phyloP scores from a whole-genome alignment of 225 moss, liverwort and hornwort genomes.

The Physcomitrium patens region DNA sequence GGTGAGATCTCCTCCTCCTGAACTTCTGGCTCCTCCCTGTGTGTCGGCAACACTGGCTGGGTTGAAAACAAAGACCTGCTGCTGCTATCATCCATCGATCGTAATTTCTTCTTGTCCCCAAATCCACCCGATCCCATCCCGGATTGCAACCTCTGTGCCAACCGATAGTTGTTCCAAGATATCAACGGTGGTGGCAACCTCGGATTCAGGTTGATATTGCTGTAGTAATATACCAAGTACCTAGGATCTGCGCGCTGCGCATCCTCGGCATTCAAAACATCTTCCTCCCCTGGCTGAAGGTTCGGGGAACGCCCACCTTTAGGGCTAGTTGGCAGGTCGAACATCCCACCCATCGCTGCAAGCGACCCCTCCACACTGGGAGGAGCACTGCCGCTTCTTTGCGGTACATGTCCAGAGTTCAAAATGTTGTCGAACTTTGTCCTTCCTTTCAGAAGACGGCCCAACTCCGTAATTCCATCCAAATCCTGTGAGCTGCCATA shows the following conservation, averaged over 20 bases:
- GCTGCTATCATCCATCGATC: constrained; percentile 91
- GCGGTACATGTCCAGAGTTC: constrained; percentile 83
- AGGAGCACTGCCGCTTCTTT: constrained; percentile 97
- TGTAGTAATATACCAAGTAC: constrained; percentile 89
- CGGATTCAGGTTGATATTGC: constrained; percentile 88
- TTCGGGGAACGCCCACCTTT: constrained; percentile 47
- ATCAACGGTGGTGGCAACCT: constrained; percentile 87
- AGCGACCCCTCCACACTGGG: constrained; percentile 96
- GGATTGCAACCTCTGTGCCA: constrained; percentile 78
- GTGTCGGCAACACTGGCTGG: constrained; percentile 89
- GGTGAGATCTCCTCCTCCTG: constrained; percentile 88
- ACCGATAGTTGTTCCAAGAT: constrained; percentile 88
- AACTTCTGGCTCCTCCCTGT: constrained; percentile 92
- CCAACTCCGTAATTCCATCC: constrained; percentile 86
- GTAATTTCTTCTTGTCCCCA: constrained; percentile 86
- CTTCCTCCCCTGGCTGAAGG: constrained; percentile 56
- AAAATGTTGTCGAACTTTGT: constrained; percentile 89
- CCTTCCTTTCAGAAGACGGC: constrained; percentile 73
- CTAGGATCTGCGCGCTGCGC: constrained; percentile 88
- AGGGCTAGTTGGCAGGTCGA: constrained; percentile 66
- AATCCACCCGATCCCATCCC: constrained; percentile 76
- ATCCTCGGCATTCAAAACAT: constrained; percentile 72
- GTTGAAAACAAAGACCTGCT: constrained; percentile 96
- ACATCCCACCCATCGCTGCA: constrained; percentile 80
- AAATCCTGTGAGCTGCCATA: constrained; percentile 67